Percentiles rank a stretch among this genome's conserved stretches.
phyloP scores from a whole-genome alignment of 768 basidiomycete genomes.

The Galerina sulciceps region DNA sequence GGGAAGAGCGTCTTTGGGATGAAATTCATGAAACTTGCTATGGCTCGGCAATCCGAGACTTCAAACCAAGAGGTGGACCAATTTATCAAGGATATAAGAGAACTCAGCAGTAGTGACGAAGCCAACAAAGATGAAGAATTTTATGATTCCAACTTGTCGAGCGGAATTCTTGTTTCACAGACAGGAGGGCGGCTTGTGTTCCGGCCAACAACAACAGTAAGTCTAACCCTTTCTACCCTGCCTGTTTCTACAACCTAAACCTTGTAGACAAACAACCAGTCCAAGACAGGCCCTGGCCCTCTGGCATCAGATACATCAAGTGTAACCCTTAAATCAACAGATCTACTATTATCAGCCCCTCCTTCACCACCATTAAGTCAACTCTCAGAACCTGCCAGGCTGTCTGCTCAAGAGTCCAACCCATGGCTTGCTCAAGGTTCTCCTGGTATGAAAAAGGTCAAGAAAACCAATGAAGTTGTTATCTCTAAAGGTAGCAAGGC shows the following conservation, averaged over 20 bases:
- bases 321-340: slow-evolving; percentile 67
- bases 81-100: slow-evolving; percentile 72
- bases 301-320: slow-evolving; percentile 65
- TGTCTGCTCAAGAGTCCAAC: slow-evolving; percentile 48
- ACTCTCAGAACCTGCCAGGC: slow-evolving; percentile 15
- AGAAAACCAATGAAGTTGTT: slow-evolving; percentile 75
- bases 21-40: slow-evolving; percentile 99
- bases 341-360: slow-evolving; percentile 46
- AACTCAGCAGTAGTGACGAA: no score
- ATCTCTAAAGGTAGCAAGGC: slow-evolving; percentile 69
- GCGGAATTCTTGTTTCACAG: slow-evolving; percentile 53
- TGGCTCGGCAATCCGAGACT: slow-evolving; percentile 62
- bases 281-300: slow-evolving; percentile 28
- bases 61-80: slow-evolving; percentile 72
- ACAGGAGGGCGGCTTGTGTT: slow-evolving; percentile 70
- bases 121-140: slow-evolving; percentile 25
- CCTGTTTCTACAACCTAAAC: neutral
- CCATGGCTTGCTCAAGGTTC: slow-evolving; percentile 74
- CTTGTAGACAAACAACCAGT: slow-evolving; percentile 20
- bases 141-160: slow-evolving; percentile 27
- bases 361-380: slow-evolving; percentile 24
- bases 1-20: slow-evolving; percentile 84
- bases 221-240: slow-evolving; percentile 13
- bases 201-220: slow-evolving; percentile 52
- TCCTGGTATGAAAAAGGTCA: slow-evolving; percentile 48